Percentiles rank a stretch among this genome's conserved stretches.
Evolutionary conservation across 345 rosid genomes (phyloP).

Genomic region (Odontarrhena argentea): DNA sequence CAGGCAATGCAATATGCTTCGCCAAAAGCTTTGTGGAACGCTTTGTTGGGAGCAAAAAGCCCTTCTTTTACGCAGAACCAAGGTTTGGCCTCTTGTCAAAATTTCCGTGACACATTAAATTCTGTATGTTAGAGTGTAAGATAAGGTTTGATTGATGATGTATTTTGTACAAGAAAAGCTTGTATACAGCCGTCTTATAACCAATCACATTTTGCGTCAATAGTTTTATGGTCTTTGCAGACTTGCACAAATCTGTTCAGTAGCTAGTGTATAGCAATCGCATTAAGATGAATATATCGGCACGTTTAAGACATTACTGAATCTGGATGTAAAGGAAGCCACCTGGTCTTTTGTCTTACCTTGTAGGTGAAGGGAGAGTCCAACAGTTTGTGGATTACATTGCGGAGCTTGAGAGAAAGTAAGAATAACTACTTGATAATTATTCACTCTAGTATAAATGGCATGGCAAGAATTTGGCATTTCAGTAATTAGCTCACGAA

Average conservation of each 20-base stretch:
- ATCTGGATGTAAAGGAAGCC: slow-evolving; percentile 12
- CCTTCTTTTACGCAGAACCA: slow-evolving; percentile 54
- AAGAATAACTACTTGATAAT: slow-evolving; percentile 26
- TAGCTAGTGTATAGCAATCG: not conserved
- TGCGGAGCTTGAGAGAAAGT: slow-evolving; percentile 79
- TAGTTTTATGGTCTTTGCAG: not conserved
- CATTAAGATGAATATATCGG: not conserved
- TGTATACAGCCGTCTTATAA: not conserved
- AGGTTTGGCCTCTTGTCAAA: slow-evolving; percentile 40
- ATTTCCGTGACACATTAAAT: not conserved
- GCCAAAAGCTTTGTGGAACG: slow-evolving; percentile 86
- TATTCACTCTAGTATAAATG: not conserved
- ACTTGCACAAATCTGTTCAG: not conserved
- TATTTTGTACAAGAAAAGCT: not conserved
- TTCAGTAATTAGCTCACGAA: not conserved
- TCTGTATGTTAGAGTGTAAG: not conserved
- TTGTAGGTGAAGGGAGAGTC: slow-evolving; percentile 61
- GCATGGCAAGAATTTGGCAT: not conserved
- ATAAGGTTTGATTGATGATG: not conserved
- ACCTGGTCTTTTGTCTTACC: slow-evolving; percentile 3
- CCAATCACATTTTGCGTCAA: not conserved
- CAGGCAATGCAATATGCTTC: slow-evolving; percentile 96
- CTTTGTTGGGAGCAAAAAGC: slow-evolving; percentile 59
- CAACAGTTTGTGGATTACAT: slow-evolving; percentile 74
- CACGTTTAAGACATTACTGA: not conserved